phyloP scores from a whole-genome alignment of 768 basidiomycete species.

The Boletus reticulatus region DNA sequence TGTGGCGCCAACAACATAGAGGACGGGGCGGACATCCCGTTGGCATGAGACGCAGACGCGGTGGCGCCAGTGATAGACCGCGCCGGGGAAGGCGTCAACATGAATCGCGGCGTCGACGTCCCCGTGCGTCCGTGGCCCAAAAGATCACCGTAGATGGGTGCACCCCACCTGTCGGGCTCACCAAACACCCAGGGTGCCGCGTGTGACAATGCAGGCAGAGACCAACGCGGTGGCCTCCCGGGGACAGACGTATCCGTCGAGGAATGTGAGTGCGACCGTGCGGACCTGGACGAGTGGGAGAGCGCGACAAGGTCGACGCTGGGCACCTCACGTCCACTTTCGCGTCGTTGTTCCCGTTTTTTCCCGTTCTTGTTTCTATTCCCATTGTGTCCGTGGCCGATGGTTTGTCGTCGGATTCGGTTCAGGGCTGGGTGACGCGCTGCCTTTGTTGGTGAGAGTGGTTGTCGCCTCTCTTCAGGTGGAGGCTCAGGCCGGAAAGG shows the following conservation, averaged over 20 bases:
- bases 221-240: conserved; percentile 11
- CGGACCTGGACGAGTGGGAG: conserved; percentile 13
- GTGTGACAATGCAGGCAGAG: conserved; percentile 11
- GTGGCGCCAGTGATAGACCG: neutral
- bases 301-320: conserved; percentile 23
- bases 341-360: neutral
- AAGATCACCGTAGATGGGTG: neutral
- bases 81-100: conserved; percentile 7
- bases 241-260: neutral
- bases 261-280: conserved; percentile 10
- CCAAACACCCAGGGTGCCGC: conserved; percentile 2
- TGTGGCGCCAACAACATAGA: conserved; percentile 1
- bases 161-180: neutral
- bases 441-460: neutral
- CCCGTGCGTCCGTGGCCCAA: neutral
- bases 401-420: conserved; percentile 18
- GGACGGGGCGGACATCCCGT: neutral
- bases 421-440: conserved; percentile 8
- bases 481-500: conserved; percentile 17
- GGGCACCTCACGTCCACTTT: conserved; percentile 7
- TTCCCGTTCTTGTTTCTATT: neutral
- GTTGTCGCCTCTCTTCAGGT: neutral
- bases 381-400: neutral
- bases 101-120: neutral
- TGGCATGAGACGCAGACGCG: neutral